These are phyloP conservation scores for Leptographium procerum DNA, from an alignment of 2,329 filamentous ascomycete genomes.

Conservation along the genomic window DNA sequence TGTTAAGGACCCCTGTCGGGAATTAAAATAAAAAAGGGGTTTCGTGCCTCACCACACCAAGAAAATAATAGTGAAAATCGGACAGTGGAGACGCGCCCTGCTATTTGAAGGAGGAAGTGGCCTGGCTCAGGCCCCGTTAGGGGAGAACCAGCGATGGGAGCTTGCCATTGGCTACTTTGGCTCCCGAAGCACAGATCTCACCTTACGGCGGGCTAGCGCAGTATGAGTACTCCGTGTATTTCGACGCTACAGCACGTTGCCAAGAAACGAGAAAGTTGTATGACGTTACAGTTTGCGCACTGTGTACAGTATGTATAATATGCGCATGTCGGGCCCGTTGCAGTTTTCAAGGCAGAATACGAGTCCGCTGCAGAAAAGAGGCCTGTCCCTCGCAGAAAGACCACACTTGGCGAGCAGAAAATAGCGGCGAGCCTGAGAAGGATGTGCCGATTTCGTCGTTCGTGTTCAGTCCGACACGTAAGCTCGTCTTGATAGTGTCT, in stretches of 20 bases:
- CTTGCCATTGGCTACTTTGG: not conserved
- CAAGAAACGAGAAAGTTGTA: not conserved
- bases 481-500: not conserved
- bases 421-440: not conserved
- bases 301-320: not conserved
- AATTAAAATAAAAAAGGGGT: constrained; percentile 10
- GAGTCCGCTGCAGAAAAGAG: not conserved
- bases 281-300: not conserved
- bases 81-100: not conserved
- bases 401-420: not conserved
- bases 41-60: constrained; percentile 8
- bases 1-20: constrained; percentile 7
- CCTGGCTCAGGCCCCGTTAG: not conserved
- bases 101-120: not conserved
- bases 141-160: not conserved
- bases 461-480: not conserved
- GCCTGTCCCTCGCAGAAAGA: no score
- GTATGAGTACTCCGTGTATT: no score
- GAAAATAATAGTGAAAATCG: not conserved
- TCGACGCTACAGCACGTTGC: no score
- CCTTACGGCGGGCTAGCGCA: not conserved
- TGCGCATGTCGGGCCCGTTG: not conserved
- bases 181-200: constrained; percentile 1
- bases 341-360: not conserved
- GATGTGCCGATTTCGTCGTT: not conserved